A percentile compares a stretch with the other conserved stretches of the same genome.
phyloP scores from a whole-genome alignment of 495 filamentous ascomycete genomes.

The Aspergillus ostianus region DNA sequence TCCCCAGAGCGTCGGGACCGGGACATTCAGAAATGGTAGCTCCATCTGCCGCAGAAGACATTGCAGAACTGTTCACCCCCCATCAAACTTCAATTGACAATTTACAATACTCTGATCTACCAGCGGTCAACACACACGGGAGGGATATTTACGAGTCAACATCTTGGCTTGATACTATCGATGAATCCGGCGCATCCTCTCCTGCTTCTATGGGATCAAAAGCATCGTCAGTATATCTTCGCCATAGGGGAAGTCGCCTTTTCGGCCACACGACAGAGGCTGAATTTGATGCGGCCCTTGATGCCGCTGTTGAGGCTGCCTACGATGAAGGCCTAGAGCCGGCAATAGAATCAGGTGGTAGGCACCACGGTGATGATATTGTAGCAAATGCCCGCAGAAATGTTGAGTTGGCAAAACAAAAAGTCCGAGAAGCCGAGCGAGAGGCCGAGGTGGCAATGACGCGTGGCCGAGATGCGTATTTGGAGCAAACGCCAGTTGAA shows the following conservation, averaged over 20 bases:
- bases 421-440: conserved; percentile 72
- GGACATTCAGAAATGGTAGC: conserved; percentile 6
- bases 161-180: conserved; percentile 95
- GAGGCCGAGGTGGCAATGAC: conserved; percentile 67
- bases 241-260: conserved; percentile 62
- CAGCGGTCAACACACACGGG: conserved; percentile 24
- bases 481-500: conserved; percentile 31
- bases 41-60: not conserved
- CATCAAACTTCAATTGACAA: conserved; percentile 17
- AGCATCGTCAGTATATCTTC: conserved; percentile 65
- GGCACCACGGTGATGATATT: conserved; percentile 40
- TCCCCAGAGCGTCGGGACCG: conserved; percentile 1
- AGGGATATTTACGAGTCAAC: conserved; percentile 68
- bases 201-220: conserved; percentile 79
- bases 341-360: conserved; percentile 44
- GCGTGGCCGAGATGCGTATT: conserved; percentile 41
- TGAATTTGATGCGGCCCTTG: conserved; percentile 91
- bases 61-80: conserved; percentile 5
- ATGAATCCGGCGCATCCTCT: conserved; percentile 85
- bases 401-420: conserved; percentile 76
- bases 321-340: conserved; percentile 92
- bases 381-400: conserved; percentile 62
- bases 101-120: conserved; percentile 28
- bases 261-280: conserved; percentile 79
- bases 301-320: conserved; percentile 93